These are phyloP conservation scores for Suillus paluster DNA, from an alignment of 768 basidiomycete genomes.

Conservation along the genomic window DNA sequence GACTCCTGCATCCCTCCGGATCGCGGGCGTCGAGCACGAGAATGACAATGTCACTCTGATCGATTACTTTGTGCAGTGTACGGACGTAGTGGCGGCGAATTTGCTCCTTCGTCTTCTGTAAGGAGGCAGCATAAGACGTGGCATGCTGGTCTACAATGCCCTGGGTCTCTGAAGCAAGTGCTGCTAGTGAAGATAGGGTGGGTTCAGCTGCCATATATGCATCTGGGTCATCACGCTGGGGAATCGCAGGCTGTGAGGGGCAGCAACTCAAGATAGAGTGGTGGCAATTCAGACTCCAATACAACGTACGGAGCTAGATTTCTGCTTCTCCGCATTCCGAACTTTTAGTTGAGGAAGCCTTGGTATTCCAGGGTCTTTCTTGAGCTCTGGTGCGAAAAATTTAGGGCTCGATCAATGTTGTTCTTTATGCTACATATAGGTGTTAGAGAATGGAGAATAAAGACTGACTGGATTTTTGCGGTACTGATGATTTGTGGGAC, in stretches of 20 bases:
- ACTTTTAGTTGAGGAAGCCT: constrained; percentile 76
- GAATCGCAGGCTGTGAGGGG: constrained; percentile 21
- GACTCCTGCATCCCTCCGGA: constrained; percentile 91
- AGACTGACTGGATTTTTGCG: constrained; percentile 30
- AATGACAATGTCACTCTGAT: constrained; percentile 89
- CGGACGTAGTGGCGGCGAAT: constrained; percentile 75
- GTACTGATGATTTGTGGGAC: constrained; percentile 26
- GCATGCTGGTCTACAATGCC: constrained; percentile 24
- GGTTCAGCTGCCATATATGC: constrained; percentile 76
- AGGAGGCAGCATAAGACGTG: constrained; percentile 34
- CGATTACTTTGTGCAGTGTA: constrained; percentile 88
- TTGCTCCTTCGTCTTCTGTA: constrained; percentile 67
- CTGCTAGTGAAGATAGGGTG: constrained; percentile 64
- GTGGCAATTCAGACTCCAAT: constrained; percentile 3
- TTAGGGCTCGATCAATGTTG: constrained; percentile 4
- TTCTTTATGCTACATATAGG: constrained; percentile 8
- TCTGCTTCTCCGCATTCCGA: constrained; percentile 55
- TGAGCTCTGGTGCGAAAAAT: constrained; percentile 56
- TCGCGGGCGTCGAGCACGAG: constrained; percentile 93
- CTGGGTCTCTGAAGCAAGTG: constrained; percentile 42
- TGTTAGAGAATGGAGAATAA: background rate
- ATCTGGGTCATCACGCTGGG: constrained; percentile 52
- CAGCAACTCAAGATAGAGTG: background rate
- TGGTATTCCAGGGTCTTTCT: constrained; percentile 90
- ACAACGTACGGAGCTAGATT: constrained; percentile 44